Evolutionary conservation across 2,329 filamentous ascomycete species (phyloP).

Genomic region (Ceratocystis huliohia): DNA sequence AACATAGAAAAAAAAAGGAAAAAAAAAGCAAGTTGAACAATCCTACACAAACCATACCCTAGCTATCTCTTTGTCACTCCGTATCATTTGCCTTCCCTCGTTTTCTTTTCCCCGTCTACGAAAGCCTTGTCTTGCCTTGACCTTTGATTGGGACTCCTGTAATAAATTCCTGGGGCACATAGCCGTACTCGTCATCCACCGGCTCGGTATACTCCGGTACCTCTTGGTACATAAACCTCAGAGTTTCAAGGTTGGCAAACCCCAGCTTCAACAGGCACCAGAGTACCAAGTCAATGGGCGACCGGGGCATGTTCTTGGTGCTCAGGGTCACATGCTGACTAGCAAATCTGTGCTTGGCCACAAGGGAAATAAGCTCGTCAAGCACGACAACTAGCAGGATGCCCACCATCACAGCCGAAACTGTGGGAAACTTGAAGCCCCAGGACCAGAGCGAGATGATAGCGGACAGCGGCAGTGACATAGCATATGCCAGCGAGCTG

Average conservation of each 20-base stretch:
- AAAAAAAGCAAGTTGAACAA: not conserved
- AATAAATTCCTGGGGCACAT: conserved; percentile 7
- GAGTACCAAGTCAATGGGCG: not conserved
- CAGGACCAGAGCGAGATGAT: not conserved
- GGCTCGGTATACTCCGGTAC: conserved; percentile 10
- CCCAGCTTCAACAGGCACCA: conserved; percentile 9
- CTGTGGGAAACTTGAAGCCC: not conserved
- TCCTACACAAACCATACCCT: not conserved
- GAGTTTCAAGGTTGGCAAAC: conserved; percentile 12
- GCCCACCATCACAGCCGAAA: not conserved
- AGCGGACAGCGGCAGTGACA: conserved; percentile 8
- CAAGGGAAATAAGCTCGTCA: conserved; percentile 5
- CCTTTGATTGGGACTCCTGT: not conserved
- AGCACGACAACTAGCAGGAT: not conserved
- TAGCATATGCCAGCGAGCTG: conserved; percentile 6
- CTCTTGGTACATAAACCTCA: conserved; percentile 4
- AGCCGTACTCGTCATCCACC: conserved; percentile 15
- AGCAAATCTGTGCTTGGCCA: not conserved
- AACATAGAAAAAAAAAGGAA: not conserved
- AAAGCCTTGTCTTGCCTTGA: not conserved
- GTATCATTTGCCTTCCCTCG: not conserved
- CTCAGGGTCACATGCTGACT: not conserved
- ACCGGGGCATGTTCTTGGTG: not conserved
- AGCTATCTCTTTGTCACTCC: not conserved
- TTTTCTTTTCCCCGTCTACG: too few relatives aligned